A percentile compares a stretch with the other conserved stretches of the same genome.
These are phyloP conservation scores for Chaetomiaceae sp. DNA, from an alignment of 2,329 filamentous ascomycete genomes.

Conservation along the genomic window DNA sequence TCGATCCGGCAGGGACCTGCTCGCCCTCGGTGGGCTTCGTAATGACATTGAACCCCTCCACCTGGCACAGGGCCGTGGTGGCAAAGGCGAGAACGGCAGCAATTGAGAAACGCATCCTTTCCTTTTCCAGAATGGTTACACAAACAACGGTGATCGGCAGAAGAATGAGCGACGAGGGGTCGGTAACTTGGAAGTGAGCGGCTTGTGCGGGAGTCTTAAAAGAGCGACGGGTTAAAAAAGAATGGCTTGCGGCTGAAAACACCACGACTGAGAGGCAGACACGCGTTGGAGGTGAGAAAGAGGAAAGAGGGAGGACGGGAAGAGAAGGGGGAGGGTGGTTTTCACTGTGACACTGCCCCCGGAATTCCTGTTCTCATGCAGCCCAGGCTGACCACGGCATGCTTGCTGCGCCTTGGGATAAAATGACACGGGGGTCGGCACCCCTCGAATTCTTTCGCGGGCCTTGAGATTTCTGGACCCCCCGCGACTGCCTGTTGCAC, in stretches of 20 bases:
- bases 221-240: constrained; percentile 17
- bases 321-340: constrained; percentile 3
- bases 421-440: constrained; percentile 7
- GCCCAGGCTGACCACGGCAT: constrained; percentile 3
- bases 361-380: neutral
- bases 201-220: constrained; percentile 11
- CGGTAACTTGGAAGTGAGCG: constrained; percentile 13
- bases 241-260: constrained; percentile 23
- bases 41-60: constrained; percentile 53
- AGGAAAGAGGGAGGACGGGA: constrained; percentile 6
- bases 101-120: constrained; percentile 52
- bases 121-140: constrained; percentile 17
- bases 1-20: constrained; percentile 44
- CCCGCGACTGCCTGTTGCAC: neutral
- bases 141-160: constrained; percentile 9
- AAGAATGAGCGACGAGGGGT: constrained; percentile 14
- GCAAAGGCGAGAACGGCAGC: constrained; percentile 48
- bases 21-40: constrained; percentile 42
- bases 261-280: constrained; percentile 16
- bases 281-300: constrained; percentile 13
- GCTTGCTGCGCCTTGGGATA: constrained; percentile 12
- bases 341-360: constrained; percentile 14
- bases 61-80: constrained; percentile 41
- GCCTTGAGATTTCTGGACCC: constrained; percentile 4
- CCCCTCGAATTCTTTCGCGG: neutral